A percentile compares a stretch with the other conserved stretches of the same genome.
Evolutionary conservation across 768 basidiomycete genomes (phyloP).

Genomic region (Lactarius hatsudake): DNA sequence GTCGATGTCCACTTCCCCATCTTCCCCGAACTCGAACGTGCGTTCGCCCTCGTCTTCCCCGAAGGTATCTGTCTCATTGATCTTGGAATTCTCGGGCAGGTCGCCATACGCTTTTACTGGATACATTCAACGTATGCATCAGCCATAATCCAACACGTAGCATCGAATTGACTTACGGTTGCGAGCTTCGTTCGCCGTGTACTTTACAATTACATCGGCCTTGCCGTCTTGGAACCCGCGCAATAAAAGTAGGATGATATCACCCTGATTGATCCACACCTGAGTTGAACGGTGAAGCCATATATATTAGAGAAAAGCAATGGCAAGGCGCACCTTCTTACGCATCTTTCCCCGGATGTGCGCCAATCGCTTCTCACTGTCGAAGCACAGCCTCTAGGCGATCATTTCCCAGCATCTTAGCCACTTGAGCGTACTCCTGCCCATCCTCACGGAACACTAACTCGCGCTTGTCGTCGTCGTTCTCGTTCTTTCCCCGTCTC

Average conservation of each 20-base stretch:
- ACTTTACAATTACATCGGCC: slow-evolving; percentile 99
- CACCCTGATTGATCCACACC: slow-evolving; percentile 99
- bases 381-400: slow-evolving; percentile 97
- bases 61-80: slow-evolving; percentile 94
- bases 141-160: neutral
- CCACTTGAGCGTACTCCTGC: slow-evolving; percentile 98
- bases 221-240: slow-evolving; percentile 99
- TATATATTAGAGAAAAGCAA: neutral
- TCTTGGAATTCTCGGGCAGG: slow-evolving; percentile 92
- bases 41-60: slow-evolving; percentile 90
- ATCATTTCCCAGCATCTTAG: slow-evolving; percentile 98
- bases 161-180: slow-evolving; percentile 49
- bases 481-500: slow-evolving; percentile 58
- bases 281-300: slow-evolving; percentile 33
- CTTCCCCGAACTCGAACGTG: slow-evolving; percentile 87
- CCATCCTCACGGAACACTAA: slow-evolving; percentile 98
- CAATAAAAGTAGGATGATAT: slow-evolving; percentile 90
- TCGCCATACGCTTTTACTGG: slow-evolving; percentile 97
- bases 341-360: slow-evolving; percentile 99
- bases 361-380: slow-evolving; percentile 95
- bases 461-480: slow-evolving; percentile 98
- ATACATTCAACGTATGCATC: slow-evolving; percentile 1
- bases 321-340: slow-evolving; percentile 74
- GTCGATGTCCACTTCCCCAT: slow-evolving; percentile 86
- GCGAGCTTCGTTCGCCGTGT: slow-evolving; percentile 92